phyloP scores from a whole-genome alignment of 331 rosid genomes.

The Quercus tomentella region DNA sequence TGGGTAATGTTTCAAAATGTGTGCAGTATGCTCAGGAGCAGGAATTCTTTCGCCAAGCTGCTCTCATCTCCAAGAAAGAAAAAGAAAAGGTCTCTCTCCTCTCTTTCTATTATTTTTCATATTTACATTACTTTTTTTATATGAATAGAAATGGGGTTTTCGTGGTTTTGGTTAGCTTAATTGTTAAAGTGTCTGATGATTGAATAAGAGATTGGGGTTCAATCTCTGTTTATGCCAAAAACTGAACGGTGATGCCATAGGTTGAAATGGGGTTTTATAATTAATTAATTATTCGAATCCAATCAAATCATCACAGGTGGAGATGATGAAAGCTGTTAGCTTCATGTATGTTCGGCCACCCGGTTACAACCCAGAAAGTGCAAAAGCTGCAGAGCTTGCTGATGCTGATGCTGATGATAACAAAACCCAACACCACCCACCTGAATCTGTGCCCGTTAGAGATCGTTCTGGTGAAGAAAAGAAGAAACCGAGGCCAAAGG shows the following conservation, averaged over 20 bases:
- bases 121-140: not conserved
- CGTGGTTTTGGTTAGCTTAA: fast-evolving
- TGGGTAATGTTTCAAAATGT: not conserved
- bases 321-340: slow-evolving; percentile 94
- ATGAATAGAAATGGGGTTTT: not conserved
- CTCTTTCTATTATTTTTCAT: not conserved
- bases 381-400: slow-evolving; percentile 89
- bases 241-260: fast-evolving
- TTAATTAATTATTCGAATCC: not conserved
- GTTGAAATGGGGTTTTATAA: too few relatives aligned
- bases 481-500: slow-evolving; percentile 82
- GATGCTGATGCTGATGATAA: slow-evolving; percentile 67
- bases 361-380: slow-evolving; percentile 89
- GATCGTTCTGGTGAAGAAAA: slow-evolving; percentile 39
- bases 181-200: fast-evolving
- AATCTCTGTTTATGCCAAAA: fast-evolving
- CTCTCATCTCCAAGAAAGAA: slow-evolving; percentile 82
- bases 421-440: slow-evolving; percentile 36
- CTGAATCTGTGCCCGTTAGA: slow-evolving; percentile 25
- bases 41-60: slow-evolving; percentile 79
- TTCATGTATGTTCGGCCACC: slow-evolving; percentile 99
- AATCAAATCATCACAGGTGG: slow-evolving; percentile 43
- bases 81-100: slow-evolving; percentile 65
- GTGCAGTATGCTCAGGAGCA: slow-evolving; percentile 90
- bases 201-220: too few relatives aligned